phyloP scores from a whole-genome alignment of 768 basidiomycete genomes.

The Hemileccinum rubropunctum region DNA sequence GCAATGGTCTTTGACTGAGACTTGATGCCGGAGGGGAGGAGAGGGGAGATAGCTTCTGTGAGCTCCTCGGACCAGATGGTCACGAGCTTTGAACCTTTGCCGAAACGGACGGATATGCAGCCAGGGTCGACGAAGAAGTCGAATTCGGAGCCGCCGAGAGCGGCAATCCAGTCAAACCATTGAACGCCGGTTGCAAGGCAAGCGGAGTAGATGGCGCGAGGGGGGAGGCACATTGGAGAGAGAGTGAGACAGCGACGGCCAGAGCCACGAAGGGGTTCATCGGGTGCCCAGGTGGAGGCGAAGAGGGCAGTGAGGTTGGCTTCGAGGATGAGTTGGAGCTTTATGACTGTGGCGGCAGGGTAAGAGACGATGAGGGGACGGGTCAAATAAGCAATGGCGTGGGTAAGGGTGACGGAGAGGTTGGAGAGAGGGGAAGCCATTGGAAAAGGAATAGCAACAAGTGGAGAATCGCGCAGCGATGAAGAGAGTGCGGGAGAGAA shows the following conservation, averaged over 20 bases:
- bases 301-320: constrained; percentile 70
- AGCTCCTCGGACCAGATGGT: constrained; percentile 69
- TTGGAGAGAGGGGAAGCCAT: constrained; percentile 40
- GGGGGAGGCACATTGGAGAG: constrained; percentile 66
- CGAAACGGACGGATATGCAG: constrained; percentile 65
- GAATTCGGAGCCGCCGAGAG: constrained; percentile 67
- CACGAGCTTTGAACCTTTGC: constrained; percentile 44
- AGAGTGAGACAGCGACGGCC: constrained; percentile 74
- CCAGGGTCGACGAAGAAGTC: constrained; percentile 83
- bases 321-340: constrained; percentile 70
- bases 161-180: constrained; percentile 79
- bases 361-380: constrained; percentile 57
- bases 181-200: constrained; percentile 68
- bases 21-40: constrained; percentile 19
- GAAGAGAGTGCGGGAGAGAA: constrained; percentile 14
- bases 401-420: constrained; percentile 67
- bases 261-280: constrained; percentile 65
- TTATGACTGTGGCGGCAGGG: constrained; percentile 59
- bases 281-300: constrained; percentile 61
- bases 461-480: constrained; percentile 32
- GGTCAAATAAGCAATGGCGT: constrained; percentile 73
- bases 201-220: constrained; percentile 66
- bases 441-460: background rate
- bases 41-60: constrained; percentile 21
- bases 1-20: constrained; percentile 59